phyloP scores from a whole-genome alignment of 768 basidiomycete genomes.

The Grammothele lineata region DNA sequence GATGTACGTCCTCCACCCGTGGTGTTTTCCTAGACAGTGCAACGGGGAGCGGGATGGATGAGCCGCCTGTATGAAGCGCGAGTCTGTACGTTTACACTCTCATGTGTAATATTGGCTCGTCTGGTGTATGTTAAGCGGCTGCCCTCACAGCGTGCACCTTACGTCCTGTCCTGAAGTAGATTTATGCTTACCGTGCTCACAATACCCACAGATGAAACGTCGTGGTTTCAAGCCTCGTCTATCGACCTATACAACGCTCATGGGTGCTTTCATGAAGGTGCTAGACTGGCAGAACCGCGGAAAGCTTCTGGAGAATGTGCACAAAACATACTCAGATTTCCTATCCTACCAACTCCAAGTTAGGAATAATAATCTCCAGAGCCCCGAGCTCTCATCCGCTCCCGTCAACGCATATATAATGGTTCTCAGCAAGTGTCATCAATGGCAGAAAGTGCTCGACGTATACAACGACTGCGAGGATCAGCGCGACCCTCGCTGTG shows the following conservation, averaged over 20 bases:
- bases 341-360: constrained; percentile 46
- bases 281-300: constrained; percentile 54
- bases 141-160: too few species aligned
- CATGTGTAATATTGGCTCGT: too few species aligned
- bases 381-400: constrained; percentile 42
- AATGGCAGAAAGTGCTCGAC: constrained; percentile 68
- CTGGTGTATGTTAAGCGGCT: background rate
- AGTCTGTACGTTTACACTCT: too few species aligned
- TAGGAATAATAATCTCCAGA: constrained; percentile 42
- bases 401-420: constrained; percentile 62
- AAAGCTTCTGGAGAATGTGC: constrained; percentile 60
- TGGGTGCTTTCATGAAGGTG: constrained; percentile 56
- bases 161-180: too few species aligned
- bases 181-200: too few species aligned
- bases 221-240: constrained; percentile 68
- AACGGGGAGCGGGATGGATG: background rate
- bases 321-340: constrained; percentile 56
- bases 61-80: too few species aligned
- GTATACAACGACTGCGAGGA: constrained; percentile 65
- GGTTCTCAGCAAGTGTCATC: constrained; percentile 56
- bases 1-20: constrained; percentile 45
- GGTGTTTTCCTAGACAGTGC: background rate
- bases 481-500: constrained; percentile 61
- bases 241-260: constrained; percentile 66
- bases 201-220: constrained; percentile 72